Evolutionary conservation across 2,329 filamentous ascomycete species (phyloP).

Genomic region (Aspergillus sp.): DNA sequence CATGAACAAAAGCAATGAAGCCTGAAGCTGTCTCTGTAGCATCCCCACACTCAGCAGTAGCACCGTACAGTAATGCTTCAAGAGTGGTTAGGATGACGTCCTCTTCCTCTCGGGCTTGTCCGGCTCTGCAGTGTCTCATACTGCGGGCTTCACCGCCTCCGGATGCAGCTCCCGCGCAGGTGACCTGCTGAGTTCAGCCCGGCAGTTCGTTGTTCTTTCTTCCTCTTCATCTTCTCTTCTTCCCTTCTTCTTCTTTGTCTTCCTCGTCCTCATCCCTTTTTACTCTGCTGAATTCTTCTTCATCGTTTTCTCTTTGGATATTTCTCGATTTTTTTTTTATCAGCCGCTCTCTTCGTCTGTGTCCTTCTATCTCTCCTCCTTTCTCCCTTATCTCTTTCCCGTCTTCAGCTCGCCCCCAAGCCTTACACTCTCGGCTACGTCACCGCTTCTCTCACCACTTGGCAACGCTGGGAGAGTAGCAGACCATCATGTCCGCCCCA

Average conservation of each 20-base stretch:
- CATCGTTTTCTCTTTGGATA: conserved; percentile 3
- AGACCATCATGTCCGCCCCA: conserved; percentile 25
- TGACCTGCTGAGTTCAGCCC: conserved; percentile 7
- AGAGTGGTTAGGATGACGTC: too few species aligned
- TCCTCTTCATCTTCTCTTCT: conserved; percentile 11
- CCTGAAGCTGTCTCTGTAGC: too few species aligned
- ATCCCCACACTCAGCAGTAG: too few species aligned
- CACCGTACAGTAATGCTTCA: too few species aligned
- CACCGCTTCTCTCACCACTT: neutral
- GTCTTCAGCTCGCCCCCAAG: neutral
- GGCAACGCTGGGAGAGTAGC: too few species aligned
- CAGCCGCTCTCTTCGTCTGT: conserved; percentile 1
- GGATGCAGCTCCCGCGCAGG: conserved; percentile 11
- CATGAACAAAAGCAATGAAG: too few species aligned
- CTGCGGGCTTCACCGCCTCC: conserved; percentile 20
- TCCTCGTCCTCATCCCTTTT: conserved; percentile 1
- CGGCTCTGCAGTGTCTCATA: too few species aligned
- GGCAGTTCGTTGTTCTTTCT: neutral
- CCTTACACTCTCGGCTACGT: neutral
- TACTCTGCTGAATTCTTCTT: conserved; percentile 1
- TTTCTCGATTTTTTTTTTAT: conserved; percentile 2
- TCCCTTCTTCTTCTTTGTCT: conserved; percentile 10
- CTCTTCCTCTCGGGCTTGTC: too few species aligned
- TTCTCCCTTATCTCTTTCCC: conserved; percentile 1
- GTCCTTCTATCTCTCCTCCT: conserved; percentile 2